Base-by-base conservation (phyloP, 495 filamentous ascomycete genomes). In the Penicillium ucsense region DNA sequence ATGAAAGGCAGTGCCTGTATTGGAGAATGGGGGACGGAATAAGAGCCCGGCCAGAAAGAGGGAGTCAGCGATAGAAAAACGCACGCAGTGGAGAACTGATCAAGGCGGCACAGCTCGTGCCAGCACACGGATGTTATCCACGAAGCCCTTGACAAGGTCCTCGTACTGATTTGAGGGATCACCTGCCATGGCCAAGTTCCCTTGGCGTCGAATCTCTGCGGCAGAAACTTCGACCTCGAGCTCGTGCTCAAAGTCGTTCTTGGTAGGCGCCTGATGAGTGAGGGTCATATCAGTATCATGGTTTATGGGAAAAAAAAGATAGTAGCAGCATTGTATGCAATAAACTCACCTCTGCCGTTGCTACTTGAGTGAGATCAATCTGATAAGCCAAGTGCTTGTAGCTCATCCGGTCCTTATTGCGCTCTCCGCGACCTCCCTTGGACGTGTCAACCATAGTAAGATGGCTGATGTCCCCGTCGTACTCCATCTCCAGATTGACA, bases 311-410 rank as follows among this genome's bases (percentile, higher is more conserved):
- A 38, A 35, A 38, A 28, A 53, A 48, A 43, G 45, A 34, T 46
- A 29, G 10, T 20, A 35, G 12, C 39, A 11, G 8, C 46, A 42
- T 20, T 20, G 20, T 20, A 46, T 41, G 39, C 41, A 12, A 12
- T 45, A 43, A 45, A 75, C 77, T 67, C 68, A 87, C 82, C 47
- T 79, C 76, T 41, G 62, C 67, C 54, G 64, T 73, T 7, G 80
- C 84, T 8, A 96, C 90, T 60, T 94, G 89, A 0, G 90, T 96
- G 35, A 96, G 64, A 68, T 96, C 90, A 54, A 96, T 74, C 55
- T 90, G 87, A 61, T 92, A 95, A 20, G 74, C 79, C 39, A 84
- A 67, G 61, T 95, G 91, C 12, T 74, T 79, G 68, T 96, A 96
- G 61, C 85, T 90, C 66, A 96, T 69, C 30, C 90, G 75, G 68